These are phyloP conservation scores for Diaporthe amygdali DNA, from an alignment of 2,329 filamentous ascomycete genomes.

Conservation along the genomic window DNA sequence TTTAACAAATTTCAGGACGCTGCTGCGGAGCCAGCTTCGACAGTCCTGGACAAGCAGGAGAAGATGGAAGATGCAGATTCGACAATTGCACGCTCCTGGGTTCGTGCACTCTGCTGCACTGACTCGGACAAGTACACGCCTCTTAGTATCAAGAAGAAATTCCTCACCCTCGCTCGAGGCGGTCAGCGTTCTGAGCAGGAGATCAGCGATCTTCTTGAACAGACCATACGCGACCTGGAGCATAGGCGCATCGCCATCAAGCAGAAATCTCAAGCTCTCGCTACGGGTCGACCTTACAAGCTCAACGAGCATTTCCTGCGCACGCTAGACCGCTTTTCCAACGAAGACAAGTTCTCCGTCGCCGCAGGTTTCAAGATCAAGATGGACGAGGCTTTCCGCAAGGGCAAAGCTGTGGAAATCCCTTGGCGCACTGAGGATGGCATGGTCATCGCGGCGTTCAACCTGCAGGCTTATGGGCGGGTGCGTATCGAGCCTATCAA, in stretches of 20 bases:
- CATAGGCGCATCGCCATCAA: conserved; percentile 61
- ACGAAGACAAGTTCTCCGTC: conserved; percentile 59
- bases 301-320: conserved; percentile 65
- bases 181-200: conserved; percentile 36
- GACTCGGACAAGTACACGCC: conserved; percentile 53
- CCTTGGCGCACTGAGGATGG: conserved; percentile 67
- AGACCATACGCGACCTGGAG: conserved; percentile 54
- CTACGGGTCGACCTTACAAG: conserved; percentile 65
- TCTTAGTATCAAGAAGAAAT: conserved; percentile 53
- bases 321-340: conserved; percentile 61
- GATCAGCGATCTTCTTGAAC: conserved; percentile 51
- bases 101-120: conserved; percentile 63
- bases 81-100: conserved; percentile 60
- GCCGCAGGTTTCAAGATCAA: conserved; percentile 64
- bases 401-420: conserved; percentile 48
- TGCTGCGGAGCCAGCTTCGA: conserved; percentile 52
- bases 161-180: conserved; percentile 51
- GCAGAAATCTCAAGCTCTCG: conserved; percentile 62
- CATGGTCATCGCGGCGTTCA: conserved; percentile 69
- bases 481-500: conserved; percentile 59
- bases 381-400: conserved; percentile 61
- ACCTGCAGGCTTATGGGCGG: conserved; percentile 65
- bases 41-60: conserved; percentile 32
- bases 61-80: conserved; percentile 26
- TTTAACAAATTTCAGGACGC: conserved; percentile 62